Evolutionary conservation across 1,284 basidiomycete genomes (phyloP).

Genomic region (Trichosporon asahii): DNA sequence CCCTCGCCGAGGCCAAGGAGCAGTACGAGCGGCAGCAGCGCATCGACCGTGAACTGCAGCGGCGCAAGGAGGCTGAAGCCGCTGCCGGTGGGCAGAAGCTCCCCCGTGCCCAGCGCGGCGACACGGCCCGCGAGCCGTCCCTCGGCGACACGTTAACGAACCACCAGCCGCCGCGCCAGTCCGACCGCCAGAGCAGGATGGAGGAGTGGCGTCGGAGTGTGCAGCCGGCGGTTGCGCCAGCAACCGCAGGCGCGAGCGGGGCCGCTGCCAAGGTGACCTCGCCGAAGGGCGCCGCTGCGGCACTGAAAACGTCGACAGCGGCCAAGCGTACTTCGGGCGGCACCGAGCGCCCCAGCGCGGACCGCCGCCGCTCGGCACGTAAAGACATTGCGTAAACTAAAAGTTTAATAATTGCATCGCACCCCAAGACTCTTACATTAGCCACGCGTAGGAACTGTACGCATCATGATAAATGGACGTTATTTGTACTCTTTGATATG

Average conservation of each 20-base stretch:
- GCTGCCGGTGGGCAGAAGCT: neutral
- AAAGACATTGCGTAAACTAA: neutral
- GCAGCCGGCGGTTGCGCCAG: neutral
- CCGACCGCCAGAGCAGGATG: slow-evolving; percentile 16
- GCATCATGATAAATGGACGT: neutral
- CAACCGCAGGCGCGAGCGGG: too few species aligned
- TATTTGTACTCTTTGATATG: neutral
- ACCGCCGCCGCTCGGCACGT: slow-evolving; percentile 8
- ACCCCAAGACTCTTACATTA: too few species aligned
- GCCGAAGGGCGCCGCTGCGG: too few species aligned
- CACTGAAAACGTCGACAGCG: neutral
- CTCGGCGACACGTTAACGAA: slow-evolving; percentile 8
- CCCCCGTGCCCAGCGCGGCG: slow-evolving; percentile 14
- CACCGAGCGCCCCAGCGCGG: neutral
- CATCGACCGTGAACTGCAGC: slow-evolving; percentile 19
- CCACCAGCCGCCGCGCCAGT: neutral
- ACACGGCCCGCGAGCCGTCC: slow-evolving; percentile 7
- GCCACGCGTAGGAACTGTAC: too few species aligned
- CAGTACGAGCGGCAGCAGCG: slow-evolving; percentile 16
- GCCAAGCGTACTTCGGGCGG: neutral
- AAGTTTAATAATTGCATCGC: too few species aligned
- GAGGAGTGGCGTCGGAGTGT: slow-evolving; percentile 24
- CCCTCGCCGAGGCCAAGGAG: slow-evolving; percentile 26
- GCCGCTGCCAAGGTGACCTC: too few species aligned
- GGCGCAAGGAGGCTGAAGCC: neutral